Evolutionary conservation across 345 rosid species (phyloP).

Genomic region (Noccaea caerulescens): DNA sequence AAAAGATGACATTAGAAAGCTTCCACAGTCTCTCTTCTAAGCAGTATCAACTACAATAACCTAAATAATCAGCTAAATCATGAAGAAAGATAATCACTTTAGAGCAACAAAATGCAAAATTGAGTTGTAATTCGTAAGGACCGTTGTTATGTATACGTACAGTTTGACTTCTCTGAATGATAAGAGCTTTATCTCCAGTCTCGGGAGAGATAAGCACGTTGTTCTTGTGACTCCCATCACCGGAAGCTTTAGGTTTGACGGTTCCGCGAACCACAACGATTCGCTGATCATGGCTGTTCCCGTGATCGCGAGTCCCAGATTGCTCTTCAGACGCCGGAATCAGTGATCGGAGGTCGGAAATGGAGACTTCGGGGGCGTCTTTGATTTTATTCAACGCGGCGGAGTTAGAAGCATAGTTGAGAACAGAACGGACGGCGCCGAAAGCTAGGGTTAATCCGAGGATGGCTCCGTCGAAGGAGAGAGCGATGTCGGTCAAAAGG

Average conservation of each 20-base stretch:
- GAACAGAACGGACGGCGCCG: conserved; percentile 62
- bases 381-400: conserved; percentile 62
- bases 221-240: conserved; percentile 49
- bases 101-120: background rate
- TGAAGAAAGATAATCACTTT: background rate
- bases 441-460: conserved; percentile 74
- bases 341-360: conserved; percentile 74
- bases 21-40: background rate
- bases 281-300: conserved; percentile 39
- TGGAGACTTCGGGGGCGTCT: conserved; percentile 53
- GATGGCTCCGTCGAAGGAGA: conserved; percentile 90
- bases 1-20: background rate
- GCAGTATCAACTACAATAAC: background rate
- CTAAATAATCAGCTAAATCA: background rate
- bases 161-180: conserved; percentile 79
- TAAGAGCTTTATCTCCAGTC: conserved; percentile 83
- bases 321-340: conserved; percentile 37
- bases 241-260: conserved; percentile 57
- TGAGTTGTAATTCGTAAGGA: background rate
- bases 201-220: conserved; percentile 60
- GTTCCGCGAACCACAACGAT: conserved; percentile 69
- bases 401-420: conserved; percentile 52
- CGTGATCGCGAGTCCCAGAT: conserved; percentile 18
- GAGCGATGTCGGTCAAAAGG: conserved; percentile 60
- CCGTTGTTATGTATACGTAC: conserved; percentile 44